Percentiles rank a stretch among this genome's conserved stretches.
phyloP scores from a whole-genome alignment of 306 rosid genomes.

The barrel medic (Medicago truncatula) region DNA sequence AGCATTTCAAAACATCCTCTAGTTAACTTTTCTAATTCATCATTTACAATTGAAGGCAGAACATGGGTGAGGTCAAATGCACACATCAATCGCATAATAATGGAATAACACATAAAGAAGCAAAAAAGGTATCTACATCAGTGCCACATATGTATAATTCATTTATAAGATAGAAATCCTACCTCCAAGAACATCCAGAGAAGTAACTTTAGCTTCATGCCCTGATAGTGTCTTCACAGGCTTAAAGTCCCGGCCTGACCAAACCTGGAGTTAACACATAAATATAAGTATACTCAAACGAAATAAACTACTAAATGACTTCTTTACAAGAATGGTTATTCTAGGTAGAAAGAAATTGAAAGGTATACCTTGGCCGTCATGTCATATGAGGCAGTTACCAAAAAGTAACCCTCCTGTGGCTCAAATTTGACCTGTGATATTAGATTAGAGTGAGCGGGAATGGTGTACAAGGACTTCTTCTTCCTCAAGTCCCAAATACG shows the following conservation, averaged over 20 bases:
- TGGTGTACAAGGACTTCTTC: conserved; percentile 77
- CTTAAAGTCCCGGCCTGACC: conserved; percentile 96
- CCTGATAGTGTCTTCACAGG: conserved; percentile 90
- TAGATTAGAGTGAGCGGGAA: conserved; percentile 95
- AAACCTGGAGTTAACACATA: conserved; percentile 60
- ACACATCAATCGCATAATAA: conserved; percentile 21
- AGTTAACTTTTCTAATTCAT: conserved; percentile 18
- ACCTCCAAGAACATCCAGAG: conserved; percentile 83
- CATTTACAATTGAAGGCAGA: conserved; percentile 14
- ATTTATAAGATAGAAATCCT: conserved; percentile 40
- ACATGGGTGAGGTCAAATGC: conserved; percentile 20
- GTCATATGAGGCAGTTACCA: conserved; percentile 91
- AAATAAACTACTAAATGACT: conserved; percentile 27
- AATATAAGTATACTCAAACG: conserved; percentile 38
- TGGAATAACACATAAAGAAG: conserved; percentile 4
- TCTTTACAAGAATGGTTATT: conserved; percentile 30
- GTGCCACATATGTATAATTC: conserved; percentile 17
- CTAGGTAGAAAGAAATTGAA: conserved; percentile 29
- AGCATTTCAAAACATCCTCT: conserved; percentile 16
- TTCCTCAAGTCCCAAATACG: conserved; percentile 95
- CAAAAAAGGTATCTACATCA: conserved; percentile 13
- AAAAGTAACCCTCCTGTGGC: conserved; percentile 96
- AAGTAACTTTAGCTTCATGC: conserved; percentile 90
- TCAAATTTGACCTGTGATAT: conserved; percentile 93
- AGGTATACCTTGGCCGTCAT: conserved; percentile 86